These are phyloP conservation scores for Trichoderma koningii DNA, from an alignment of 2,329 filamentous ascomycete genomes.

Conservation along the genomic window DNA sequence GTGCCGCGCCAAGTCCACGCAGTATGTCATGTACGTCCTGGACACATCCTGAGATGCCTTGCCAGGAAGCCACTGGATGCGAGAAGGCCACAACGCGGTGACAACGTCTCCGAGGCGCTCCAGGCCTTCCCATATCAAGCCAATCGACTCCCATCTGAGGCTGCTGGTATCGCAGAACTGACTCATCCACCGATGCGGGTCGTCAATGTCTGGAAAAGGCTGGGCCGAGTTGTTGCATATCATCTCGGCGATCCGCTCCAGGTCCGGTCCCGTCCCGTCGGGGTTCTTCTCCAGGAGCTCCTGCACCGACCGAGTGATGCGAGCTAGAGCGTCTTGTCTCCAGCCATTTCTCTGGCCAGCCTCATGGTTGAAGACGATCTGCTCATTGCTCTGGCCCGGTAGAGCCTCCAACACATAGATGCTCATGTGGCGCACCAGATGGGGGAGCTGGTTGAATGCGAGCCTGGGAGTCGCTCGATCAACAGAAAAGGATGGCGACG, in stretches of 20 bases:
- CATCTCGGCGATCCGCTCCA: constrained; percentile 43
- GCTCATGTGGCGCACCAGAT: constrained; percentile 39
- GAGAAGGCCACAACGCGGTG: neutral
- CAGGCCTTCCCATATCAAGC: constrained; percentile 32
- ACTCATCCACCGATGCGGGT: constrained; percentile 42
- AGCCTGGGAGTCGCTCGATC: neutral
- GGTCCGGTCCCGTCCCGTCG: constrained; percentile 35
- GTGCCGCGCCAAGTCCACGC: constrained; percentile 29
- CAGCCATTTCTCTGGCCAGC: constrained; percentile 36
- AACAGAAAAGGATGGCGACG: neutral
- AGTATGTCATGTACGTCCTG: constrained; percentile 22
- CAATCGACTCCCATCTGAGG: constrained; percentile 50
- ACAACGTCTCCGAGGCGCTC: constrained; percentile 11
- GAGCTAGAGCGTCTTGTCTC: constrained; percentile 36
- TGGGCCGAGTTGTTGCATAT: constrained; percentile 44
- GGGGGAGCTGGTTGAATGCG: neutral
- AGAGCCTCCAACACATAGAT: constrained; percentile 44
- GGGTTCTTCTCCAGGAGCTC: neutral
- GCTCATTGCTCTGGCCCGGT: constrained; percentile 34
- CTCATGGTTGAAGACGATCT: constrained; percentile 28
- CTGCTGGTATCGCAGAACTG: constrained; percentile 42
- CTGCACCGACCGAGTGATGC: constrained; percentile 38
- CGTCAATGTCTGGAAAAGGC: constrained; percentile 41
- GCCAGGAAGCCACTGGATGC: constrained; percentile 1
- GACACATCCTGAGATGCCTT: constrained; percentile 10